phyloP scores from a whole-genome alignment of 2,329 filamentous ascomycete genomes.

The Neonectria magnoliae region DNA sequence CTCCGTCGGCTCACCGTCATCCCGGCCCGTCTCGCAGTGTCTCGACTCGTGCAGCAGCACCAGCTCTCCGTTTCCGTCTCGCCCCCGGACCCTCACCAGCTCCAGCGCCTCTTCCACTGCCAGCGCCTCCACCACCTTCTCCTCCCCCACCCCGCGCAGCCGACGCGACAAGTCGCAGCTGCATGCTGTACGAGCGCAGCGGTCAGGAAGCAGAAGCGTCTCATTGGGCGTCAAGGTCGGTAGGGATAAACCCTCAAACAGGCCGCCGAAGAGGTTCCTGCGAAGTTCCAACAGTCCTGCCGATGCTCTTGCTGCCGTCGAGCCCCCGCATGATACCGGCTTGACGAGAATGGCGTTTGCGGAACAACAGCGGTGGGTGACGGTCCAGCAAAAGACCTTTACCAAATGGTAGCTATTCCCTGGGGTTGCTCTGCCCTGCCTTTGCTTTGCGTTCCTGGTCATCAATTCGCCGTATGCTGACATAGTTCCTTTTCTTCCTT shows the following conservation, averaged over 20 bases:
- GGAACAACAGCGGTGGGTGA: conserved; percentile 75
- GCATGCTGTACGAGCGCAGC: conserved; percentile 60
- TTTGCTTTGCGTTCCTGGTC: background rate
- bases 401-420: conserved; percentile 79
- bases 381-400: conserved; percentile 98
- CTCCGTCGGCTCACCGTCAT: conserved; percentile 36
- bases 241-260: conserved; percentile 36
- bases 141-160: conserved; percentile 49
- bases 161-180: conserved; percentile 59
- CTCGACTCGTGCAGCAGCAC: conserved; percentile 25
- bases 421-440: conserved; percentile 5
- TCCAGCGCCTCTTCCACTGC: conserved; percentile 35
- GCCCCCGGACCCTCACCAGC: conserved; percentile 34
- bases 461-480: background rate
- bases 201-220: conserved; percentile 53
- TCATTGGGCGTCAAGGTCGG: conserved; percentile 34
- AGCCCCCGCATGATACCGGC: conserved; percentile 60
- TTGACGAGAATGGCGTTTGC: conserved; percentile 70
- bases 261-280: conserved; percentile 39
- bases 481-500: conserved; percentile 15
- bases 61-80: conserved; percentile 29
- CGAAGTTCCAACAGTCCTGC: conserved; percentile 50
- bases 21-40: conserved; percentile 33
- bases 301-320: conserved; percentile 56
- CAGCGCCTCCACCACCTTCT: conserved; percentile 35